Base-by-base conservation (phyloP, 176 grass and related monocot species). In the Dendrocalamus sinicus region DNA sequence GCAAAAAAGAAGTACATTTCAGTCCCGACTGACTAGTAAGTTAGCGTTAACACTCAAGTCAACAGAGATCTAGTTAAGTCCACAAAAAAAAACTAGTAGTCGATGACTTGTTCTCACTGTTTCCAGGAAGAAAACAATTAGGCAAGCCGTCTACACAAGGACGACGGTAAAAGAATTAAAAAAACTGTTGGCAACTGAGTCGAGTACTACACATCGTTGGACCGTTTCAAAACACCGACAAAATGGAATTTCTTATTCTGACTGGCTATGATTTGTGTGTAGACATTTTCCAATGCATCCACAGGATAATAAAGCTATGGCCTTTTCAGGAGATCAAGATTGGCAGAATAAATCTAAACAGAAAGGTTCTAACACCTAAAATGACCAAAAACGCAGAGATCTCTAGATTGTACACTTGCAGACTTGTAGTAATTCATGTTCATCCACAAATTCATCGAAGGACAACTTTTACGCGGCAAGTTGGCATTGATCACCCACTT, bases 391-490 rank as follows among this genome's bases (percentile, higher is more conserved):
- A 20, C 4, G 37, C 40, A 24, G 51, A 50, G 23, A 24, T 0
- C n/a, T 78, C 55, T 44, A 32, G 57, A 79, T 1, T 67, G 58
- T 5, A 58, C 50, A 12, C 28, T 75, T 81, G 7, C 19, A 62
- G 2, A 17, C 26, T 75, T 81, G 8, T 23, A 62, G 2, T n/a
- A 35, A 8, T 73, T 54, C 22, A 26, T 81, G 81, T 45, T 13
- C 45, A 50, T 81, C 32, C 14, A 35, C 63, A 14, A 35, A 9
- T 46, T 50, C 41, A 26, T 77, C 39, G 44, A n/a, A 8, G 1
- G 54, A 7, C 12, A 50, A 35, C 59, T 81, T 74, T 66, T n/a
- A 74, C 47, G 32, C 46, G 77, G 77, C 77, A 62, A 71, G 53
- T 23, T 28, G 75, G 20, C 54, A 72, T 26, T 37, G 43, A 26